Conservation (phyloP, 441 rosid genomes). For the Erodium moschatum region DNA sequence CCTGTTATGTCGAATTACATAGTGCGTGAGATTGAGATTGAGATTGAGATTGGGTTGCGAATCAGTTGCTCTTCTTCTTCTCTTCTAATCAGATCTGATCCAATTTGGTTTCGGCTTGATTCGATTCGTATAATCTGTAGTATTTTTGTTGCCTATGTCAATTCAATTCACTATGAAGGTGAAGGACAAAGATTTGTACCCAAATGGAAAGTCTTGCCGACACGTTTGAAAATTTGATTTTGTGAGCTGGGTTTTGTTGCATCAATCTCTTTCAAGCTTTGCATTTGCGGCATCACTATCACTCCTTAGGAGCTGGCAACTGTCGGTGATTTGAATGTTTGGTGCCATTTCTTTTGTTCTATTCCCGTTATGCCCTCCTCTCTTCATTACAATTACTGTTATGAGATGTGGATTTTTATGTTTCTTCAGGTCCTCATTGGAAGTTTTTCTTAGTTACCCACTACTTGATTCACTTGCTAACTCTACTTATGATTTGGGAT, state of each 20-base stretch:
- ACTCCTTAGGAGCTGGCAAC: not conserved
- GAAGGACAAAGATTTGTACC: not conserved
- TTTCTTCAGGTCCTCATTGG: not conserved
- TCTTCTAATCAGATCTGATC: not conserved
- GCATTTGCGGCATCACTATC: not conserved
- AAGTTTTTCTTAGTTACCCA: not conserved
- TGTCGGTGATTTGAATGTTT: not conserved
- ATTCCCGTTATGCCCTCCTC: not conserved
- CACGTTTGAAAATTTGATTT: not conserved
- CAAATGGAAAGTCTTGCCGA: not conserved
- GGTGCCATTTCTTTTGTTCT: not conserved
- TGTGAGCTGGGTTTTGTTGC: too few species aligned
- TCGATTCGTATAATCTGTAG: not conserved
- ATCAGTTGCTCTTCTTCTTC: not conserved
- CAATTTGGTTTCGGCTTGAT: not conserved
- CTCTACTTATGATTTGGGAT: not conserved
- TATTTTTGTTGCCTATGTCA: not conserved
- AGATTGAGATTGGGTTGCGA: not conserved
- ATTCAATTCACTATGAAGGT: not conserved
- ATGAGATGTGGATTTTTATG: not conserved
- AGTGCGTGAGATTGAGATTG: conserved; percentile 6
- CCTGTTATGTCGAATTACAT: not conserved
- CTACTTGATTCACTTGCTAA: not conserved
- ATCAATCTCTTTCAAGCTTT: not conserved
- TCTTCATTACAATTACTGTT: not conserved